Evolutionary conservation across 768 basidiomycete genomes (phyloP).

Genomic region (Podaxis pistillaris): DNA sequence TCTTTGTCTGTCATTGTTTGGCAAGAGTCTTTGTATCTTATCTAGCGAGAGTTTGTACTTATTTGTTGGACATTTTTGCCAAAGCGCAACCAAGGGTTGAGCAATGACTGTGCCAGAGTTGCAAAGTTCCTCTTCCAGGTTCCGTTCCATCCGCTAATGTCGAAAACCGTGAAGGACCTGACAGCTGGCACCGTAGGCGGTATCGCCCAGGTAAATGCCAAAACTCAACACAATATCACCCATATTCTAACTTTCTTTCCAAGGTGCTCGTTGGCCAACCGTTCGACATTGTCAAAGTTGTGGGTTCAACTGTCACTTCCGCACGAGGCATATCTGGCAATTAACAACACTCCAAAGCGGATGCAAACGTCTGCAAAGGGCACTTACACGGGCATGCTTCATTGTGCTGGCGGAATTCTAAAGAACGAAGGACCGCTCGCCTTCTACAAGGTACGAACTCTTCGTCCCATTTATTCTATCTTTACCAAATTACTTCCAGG

Average conservation of each 20-base stretch:
- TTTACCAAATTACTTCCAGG: slow-evolving; percentile 42
- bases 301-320: slow-evolving; percentile 38
- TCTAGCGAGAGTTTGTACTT: slow-evolving; percentile 17
- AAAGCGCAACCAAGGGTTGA: background rate
- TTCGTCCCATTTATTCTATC: background rate
- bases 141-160: slow-evolving; percentile 31
- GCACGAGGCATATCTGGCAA: background rate
- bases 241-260: slow-evolving; percentile 18
- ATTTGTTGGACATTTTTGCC: slow-evolving; percentile 8
- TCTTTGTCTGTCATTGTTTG: slow-evolving; percentile 11
- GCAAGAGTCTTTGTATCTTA: slow-evolving; percentile 25
- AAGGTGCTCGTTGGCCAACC: slow-evolving; percentile 91
- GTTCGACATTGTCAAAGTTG: slow-evolving; percentile 97
- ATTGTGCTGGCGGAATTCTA: slow-evolving; percentile 88
- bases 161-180: slow-evolving; percentile 81
- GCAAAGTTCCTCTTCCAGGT: slow-evolving; percentile 3
- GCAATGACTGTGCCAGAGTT: background rate
- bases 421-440: slow-evolving; percentile 90
- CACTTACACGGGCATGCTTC: slow-evolving; percentile 83
- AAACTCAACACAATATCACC: slow-evolving; percentile 12
- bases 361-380: slow-evolving; percentile 94
- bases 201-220: slow-evolving; percentile 66
- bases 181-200: slow-evolving; percentile 91
- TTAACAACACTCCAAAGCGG: slow-evolving; percentile 46
- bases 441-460: slow-evolving; percentile 80